phyloP scores from a whole-genome alignment of 1,284 basidiomycete species.

The Rhodotorula sp. region DNA sequence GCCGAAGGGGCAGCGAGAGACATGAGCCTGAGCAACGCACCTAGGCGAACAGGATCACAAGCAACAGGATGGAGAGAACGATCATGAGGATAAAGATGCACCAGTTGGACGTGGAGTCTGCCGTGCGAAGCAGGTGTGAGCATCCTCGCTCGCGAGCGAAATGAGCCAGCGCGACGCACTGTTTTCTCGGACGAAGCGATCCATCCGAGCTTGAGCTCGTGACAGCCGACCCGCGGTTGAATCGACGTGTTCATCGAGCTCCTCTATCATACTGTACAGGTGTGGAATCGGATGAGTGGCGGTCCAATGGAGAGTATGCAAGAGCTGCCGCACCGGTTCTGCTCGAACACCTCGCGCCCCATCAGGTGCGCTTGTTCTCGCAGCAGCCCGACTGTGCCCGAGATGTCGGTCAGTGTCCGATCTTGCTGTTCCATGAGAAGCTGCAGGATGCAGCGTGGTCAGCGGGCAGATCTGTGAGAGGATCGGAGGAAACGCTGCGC shows the following conservation, averaged over 20 bases:
- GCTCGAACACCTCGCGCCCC: constrained; percentile 82
- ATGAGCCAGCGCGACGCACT: constrained; percentile 54
- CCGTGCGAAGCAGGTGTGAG: background rate
- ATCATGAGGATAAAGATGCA: constrained; percentile 63
- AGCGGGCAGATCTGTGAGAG: background rate
- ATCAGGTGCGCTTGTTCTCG: constrained; percentile 86
- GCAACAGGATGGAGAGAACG: constrained; percentile 57
- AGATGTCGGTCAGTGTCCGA: constrained; percentile 76
- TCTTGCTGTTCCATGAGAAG: constrained; percentile 84
- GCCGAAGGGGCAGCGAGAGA: too few relatives aligned
- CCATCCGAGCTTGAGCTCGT: constrained; percentile 70
- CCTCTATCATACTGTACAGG: constrained; percentile 70
- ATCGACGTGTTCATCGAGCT: constrained; percentile 74
- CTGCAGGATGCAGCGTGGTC: constrained; percentile 51
- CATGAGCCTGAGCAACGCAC: background rate
- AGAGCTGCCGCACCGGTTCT: constrained; percentile 68
- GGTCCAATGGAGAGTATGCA: background rate
- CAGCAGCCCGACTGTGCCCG: constrained; percentile 75
- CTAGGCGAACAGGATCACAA: constrained; percentile 59
- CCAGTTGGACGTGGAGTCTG: constrained; percentile 72
- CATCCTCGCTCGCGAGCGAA: too few relatives aligned
- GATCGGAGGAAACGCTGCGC: background rate
- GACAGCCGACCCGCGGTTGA: constrained; percentile 68
- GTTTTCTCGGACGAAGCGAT: constrained; percentile 77
- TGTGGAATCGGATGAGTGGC: background rate